Conservation (phyloP, 805 yeast species). For the Alloascoidea hylecoeti region DNA sequence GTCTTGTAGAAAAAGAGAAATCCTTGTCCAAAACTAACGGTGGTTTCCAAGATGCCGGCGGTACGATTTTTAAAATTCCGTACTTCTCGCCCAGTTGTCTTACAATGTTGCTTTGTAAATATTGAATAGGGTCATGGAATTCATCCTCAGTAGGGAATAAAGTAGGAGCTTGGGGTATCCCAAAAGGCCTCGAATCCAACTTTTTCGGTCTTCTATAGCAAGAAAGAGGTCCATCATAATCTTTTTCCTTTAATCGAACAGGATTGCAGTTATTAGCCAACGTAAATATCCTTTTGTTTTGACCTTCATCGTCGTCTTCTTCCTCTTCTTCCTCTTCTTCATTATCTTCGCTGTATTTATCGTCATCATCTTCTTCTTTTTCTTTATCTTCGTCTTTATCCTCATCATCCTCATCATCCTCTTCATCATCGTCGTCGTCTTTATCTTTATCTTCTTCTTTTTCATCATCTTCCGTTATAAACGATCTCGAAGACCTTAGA, state of each 20-base stretch:
- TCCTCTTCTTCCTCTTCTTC: too few species aligned
- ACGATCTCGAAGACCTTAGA: too few species aligned
- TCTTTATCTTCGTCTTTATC: too few species aligned
- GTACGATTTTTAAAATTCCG: slow-evolving; percentile 67
- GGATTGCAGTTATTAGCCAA: too few species aligned
- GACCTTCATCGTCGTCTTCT: too few species aligned
- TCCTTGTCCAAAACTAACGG: slow-evolving; percentile 16
- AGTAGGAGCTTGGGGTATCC: slow-evolving; percentile 36
- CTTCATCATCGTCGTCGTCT: too few species aligned
- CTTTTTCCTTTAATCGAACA: neutral
- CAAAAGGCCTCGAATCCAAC: slow-evolving; percentile 18
- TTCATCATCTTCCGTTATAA: too few species aligned
- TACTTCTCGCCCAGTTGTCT: slow-evolving; percentile 34
- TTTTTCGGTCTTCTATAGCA: neutral
- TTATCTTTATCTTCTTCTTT: too few species aligned
- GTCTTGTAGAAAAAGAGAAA: slow-evolving; percentile 18
- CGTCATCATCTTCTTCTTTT: too few species aligned
- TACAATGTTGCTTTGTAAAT: slow-evolving; percentile 42
- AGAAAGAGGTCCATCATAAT: neutral
- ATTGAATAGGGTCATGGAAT: slow-evolving; percentile 50
- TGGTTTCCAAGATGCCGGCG: slow-evolving; percentile 38
- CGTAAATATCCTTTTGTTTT: too few species aligned
- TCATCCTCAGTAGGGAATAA: slow-evolving; percentile 40
- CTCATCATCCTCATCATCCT: too few species aligned
- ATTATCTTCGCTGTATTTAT: too few species aligned